Evolutionary conservation across 1,139 yeast species (phyloP).

Genomic region (Saccharomyces hybrid): DNA sequence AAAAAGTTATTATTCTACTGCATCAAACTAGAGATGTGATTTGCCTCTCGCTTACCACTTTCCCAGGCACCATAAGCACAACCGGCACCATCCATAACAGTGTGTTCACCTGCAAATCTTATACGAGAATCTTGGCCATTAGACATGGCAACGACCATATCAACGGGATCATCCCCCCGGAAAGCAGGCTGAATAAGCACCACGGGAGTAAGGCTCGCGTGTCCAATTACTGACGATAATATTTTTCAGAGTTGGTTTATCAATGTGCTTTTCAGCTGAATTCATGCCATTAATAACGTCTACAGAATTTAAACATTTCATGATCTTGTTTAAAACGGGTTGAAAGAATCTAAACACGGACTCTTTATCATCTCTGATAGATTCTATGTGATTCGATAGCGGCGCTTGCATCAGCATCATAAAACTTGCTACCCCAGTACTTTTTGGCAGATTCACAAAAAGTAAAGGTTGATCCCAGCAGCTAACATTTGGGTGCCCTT

Average conservation of each 20-base stretch:
- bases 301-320: constrained; percentile 16
- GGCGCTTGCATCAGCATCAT: constrained; percentile 63
- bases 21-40: constrained; percentile 20
- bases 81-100: constrained; percentile 69
- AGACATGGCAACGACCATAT: constrained; percentile 45
- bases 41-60: constrained; percentile 68
- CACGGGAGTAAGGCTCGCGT: constrained; percentile 55
- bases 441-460: constrained; percentile 39
- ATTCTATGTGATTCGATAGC: constrained; percentile 47
- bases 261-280: constrained; percentile 5
- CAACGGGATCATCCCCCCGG: constrained; percentile 63
- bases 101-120: constrained; percentile 83
- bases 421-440: constrained; percentile 42
- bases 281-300: constrained; percentile 16
- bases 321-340: constrained; percentile 36
- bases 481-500: constrained; percentile 6
- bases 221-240: constrained; percentile 64
- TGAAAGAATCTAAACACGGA: constrained; percentile 39
- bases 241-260: constrained; percentile 43
- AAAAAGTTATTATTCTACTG: neutral
- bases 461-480: constrained; percentile 47
- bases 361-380: constrained; percentile 30
- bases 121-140: constrained; percentile 50
- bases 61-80: constrained; percentile 77
- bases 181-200: constrained; percentile 64